These are phyloP conservation scores for Herpetospermum pedunculosum DNA, from an alignment of 306 rosid genomes.

Conservation along the genomic window DNA sequence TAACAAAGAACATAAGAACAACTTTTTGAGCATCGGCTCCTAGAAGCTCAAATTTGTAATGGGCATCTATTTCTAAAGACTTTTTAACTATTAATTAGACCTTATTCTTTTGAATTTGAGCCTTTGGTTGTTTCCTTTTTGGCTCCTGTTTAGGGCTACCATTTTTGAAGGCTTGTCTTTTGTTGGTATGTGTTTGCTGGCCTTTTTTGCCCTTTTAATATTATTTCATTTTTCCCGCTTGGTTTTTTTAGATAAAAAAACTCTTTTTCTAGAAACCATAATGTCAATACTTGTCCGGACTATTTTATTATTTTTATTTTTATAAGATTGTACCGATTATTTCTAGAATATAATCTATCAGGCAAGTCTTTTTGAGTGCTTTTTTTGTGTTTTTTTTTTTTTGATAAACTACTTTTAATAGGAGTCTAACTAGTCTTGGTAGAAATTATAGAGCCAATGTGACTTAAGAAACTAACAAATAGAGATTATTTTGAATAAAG, in stretches of 20 bases:
- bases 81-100: neutral
- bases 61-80: neutral
- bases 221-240: neutral
- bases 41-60: neutral
- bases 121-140: neutral
- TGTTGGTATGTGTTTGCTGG: neutral
- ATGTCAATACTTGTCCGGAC: neutral
- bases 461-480: neutral
- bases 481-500: neutral
- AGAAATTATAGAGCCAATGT: neutral
- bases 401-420: neutral
- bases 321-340: no score
- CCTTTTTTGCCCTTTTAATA: neutral
- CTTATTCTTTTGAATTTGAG: neutral
- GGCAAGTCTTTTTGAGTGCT: neutral
- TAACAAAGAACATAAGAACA: neutral
- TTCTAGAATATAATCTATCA: neutral
- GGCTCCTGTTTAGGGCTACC: neutral
- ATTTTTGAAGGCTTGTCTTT: neutral
- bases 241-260: neutral
- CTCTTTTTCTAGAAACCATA: neutral
- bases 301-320: neutral
- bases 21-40: neutral
- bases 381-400: neutral
- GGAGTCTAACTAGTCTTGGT: neutral